Evolutionary conservation across 805 yeast species (phyloP).

Genomic region (Soucietia sequanensis): DNA sequence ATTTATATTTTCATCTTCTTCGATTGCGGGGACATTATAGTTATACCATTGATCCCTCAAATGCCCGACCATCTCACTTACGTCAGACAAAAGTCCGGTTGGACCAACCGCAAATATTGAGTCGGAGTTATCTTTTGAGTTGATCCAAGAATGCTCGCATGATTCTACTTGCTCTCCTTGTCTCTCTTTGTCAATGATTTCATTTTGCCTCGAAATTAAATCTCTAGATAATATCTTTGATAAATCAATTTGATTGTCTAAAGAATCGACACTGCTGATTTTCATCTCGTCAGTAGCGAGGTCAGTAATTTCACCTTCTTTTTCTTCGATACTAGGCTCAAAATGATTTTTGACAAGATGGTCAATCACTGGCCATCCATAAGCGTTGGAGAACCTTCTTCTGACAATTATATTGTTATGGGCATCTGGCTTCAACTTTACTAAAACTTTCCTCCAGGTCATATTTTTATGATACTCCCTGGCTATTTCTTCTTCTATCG

Average conservation of each 20-base stretch:
- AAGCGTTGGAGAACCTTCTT: slow-evolving; percentile 85
- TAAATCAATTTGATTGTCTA: slow-evolving; percentile 27
- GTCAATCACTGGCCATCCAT: slow-evolving; percentile 92
- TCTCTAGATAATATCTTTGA: slow-evolving; percentile 32
- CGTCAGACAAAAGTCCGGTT: slow-evolving; percentile 65
- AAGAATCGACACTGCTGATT: slow-evolving; percentile 17
- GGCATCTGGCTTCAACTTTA: slow-evolving; percentile 85
- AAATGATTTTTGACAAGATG: slow-evolving; percentile 76
- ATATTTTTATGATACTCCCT: slow-evolving; percentile 80
- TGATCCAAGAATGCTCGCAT: slow-evolving; percentile 51
- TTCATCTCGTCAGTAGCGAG: slow-evolving; percentile 1
- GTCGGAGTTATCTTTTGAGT: slow-evolving; percentile 37
- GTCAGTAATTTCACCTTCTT: slow-evolving; percentile 10
- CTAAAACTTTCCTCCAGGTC: slow-evolving; percentile 91
- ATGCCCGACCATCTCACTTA: slow-evolving; percentile 56
- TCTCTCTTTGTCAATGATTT: slow-evolving; percentile 28
- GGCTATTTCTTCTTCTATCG: slow-evolving; percentile 77
- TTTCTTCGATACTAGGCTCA: slow-evolving; percentile 14
- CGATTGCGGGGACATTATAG: slow-evolving; percentile 5
- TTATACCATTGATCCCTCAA: slow-evolving; percentile 38
- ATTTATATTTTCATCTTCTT: not conserved
- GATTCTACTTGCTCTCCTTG: slow-evolving; percentile 12
- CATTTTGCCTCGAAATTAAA: slow-evolving; percentile 33
- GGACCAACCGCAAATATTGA: slow-evolving; percentile 59
- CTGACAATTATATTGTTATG: slow-evolving; percentile 91